A percentile compares a stretch with the other conserved stretches of the same genome.
These are phyloP conservation scores for Biscogniauxia mediterranea DNA, from an alignment of 2,329 filamentous ascomycete genomes.

Conservation along the genomic window DNA sequence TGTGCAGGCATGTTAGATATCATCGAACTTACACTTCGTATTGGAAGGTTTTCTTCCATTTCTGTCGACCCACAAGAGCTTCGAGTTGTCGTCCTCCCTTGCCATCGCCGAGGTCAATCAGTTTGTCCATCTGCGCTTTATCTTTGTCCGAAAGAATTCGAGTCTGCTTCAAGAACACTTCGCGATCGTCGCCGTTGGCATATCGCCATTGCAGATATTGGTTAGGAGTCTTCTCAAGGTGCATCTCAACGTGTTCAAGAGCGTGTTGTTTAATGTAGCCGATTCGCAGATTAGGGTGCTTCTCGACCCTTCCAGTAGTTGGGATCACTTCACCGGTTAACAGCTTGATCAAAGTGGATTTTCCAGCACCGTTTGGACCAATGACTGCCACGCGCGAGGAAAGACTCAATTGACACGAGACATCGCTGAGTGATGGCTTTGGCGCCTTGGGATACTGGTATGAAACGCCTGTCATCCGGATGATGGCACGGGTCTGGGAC, in stretches of 20 bases:
- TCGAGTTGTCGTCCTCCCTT: conserved; percentile 77
- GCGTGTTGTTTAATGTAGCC: conserved; percentile 99
- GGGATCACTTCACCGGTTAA: conserved; percentile 90
- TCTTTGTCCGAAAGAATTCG: conserved; percentile 84
- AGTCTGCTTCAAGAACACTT: conserved; percentile 97
- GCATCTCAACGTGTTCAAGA: conserved; percentile 98
- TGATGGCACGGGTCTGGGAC: conserved; percentile 87
- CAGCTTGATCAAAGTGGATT: conserved; percentile 97
- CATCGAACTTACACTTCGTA: conserved; percentile 74
- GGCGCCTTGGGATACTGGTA: conserved; percentile 89
- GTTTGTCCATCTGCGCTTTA: conserved; percentile 86
- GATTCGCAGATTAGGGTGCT: conserved; percentile 97
- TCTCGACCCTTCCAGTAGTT: conserved; percentile 83
- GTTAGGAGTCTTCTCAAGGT: conserved; percentile 97
- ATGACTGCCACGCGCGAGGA: conserved; percentile 96
- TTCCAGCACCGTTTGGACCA: conserved; percentile 94
- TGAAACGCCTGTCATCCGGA: conserved; percentile 88
- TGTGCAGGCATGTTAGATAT: background rate
- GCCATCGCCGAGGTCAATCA: conserved; percentile 80
- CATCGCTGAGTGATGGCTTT: conserved; percentile 85
- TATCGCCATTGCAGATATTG: conserved; percentile 99
- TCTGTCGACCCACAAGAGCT: conserved; percentile 89
- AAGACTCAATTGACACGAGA: conserved; percentile 82
- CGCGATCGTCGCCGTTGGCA: conserved; percentile 92
- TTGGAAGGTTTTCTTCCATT: conserved; percentile 99